phyloP scores from a whole-genome alignment of 768 basidiomycete genomes.

The Lyophyllum semitale region DNA sequence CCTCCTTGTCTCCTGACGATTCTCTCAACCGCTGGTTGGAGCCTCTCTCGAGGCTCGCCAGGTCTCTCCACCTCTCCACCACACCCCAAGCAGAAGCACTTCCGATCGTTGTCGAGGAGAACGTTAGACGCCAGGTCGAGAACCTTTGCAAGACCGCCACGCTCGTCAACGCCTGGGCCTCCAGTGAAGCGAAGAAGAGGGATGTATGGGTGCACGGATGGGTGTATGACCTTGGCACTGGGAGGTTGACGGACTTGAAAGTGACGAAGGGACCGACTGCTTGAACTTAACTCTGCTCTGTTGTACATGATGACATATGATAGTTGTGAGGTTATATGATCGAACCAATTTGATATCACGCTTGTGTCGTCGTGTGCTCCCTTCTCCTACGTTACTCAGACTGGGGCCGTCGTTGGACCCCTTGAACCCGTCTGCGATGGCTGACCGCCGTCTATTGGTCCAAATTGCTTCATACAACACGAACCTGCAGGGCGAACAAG shows the following conservation, averaged over 20 bases:
- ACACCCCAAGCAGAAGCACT: constrained; percentile 39
- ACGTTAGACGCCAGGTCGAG: constrained; percentile 57
- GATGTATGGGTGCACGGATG: constrained; percentile 67
- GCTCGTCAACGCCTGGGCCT: constrained; percentile 49
- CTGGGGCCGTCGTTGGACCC: not conserved
- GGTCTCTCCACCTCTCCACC: constrained; percentile 43
- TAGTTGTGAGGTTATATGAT: not conserved
- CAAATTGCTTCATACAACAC: constrained; percentile 92
- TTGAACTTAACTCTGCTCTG: not conserved
- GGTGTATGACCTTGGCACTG: constrained; percentile 67
- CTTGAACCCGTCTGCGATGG: not conserved
- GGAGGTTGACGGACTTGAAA: constrained; percentile 57
- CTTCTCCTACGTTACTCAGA: not conserved
- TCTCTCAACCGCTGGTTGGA: constrained; percentile 64
- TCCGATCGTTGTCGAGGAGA: constrained; percentile 55
- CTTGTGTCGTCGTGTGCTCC: not conserved
- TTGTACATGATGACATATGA: not conserved
- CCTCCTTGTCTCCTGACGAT: constrained; percentile 36
- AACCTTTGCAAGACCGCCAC: constrained; percentile 49
- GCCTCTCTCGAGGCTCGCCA: constrained; percentile 61
- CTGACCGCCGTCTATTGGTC: constrained; percentile 49
- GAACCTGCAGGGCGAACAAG: constrained; percentile 76
- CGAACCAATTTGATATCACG: not conserved
- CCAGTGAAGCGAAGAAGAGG: constrained; percentile 41
- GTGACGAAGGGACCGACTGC: constrained; percentile 41